Evolutionary conservation across 495 filamentous ascomycete genomes (phyloP), one percentile per base, ranked within the genome.

Genomic region (Aspergillus coremiiformis): DNA sequence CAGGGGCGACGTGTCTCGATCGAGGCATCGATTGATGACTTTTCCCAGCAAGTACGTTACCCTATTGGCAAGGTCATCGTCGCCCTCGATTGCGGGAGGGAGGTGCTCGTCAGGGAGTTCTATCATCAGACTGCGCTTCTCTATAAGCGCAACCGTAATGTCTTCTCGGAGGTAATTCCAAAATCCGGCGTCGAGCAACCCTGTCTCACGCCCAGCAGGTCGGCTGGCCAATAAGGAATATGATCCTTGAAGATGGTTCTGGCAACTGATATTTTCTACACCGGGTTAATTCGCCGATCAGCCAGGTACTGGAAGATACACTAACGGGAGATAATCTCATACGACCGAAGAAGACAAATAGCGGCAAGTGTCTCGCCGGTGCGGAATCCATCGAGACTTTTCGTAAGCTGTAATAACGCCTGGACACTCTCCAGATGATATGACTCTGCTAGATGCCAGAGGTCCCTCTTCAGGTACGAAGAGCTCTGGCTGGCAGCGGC

Each of bases 131-230:
- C 52, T 53, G 6, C 65, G 57, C 19, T 61, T 54, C 19, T 63
- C 59, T 30, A 67, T 63, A 6, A 72, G 51, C 20, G 66, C 63
- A 1, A 69, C 63, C 0, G 66, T 69, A 42, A 71, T 72, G 17
- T 72, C 65, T 56, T 71, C 66, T 0, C 68, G 57, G 2, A 72
- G 59, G n/a, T 69, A 67, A 39, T 71, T 71, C 69, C 66, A 72
- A 26, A 68, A 66, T 1, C 66, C 66, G 15, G 68, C 63, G 41
- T 55, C 56, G 23, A 63, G 35, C 5, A 71, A 56, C 8, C 56
- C 62, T 30, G 29, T 41, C 32, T 35, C 37, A 21, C 56, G 35
- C 9, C 55, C 33, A 12, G 63, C 60, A 4, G 46, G 50, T 11
- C 32, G 22, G 37, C 52, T 59, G 2, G 54, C 41, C n/a, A 64